Base-by-base conservation (phyloP, 805 yeast species). In the Lipomyces mesembrius region DNA sequence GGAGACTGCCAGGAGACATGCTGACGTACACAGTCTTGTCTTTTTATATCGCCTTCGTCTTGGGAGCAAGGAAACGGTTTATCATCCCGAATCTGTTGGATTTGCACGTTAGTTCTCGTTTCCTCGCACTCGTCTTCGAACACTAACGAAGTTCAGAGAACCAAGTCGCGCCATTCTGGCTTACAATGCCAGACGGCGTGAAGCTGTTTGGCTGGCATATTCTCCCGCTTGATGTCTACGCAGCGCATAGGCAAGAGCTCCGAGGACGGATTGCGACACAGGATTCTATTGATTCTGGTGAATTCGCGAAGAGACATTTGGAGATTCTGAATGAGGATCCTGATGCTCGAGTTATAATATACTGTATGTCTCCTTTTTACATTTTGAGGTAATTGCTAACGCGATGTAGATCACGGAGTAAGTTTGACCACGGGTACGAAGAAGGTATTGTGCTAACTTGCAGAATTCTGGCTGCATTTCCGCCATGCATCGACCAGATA, bases 131-230 rank as follows among this genome's bases (percentile, higher is more conserved):
- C 11, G 27, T 32, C 43, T 39, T n/a, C 32, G 27, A 49, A 12
- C 2, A 27, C 11, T 39, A 53, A 17, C 4, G 14, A 12, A 1
- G 2, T 4, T 9, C 43, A 67, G 70, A 39, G 9, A 64, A 67
- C 32, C 70, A 67, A 55, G 70, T 56, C n/a, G 68, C 70, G 17
- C 68, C 70, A 14, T 67, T 64, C 51, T 67, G 70, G 70, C 29
- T 67, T 7, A 29, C 49, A 14, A 61, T 52, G 54, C 57, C 57
- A 12, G 70, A 67, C 54, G 64, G 66, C 3, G 61, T 39, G 32
- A 51, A 49, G 35, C 51, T 67, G 25, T 58, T 67, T 32, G 70
- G 65, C 22, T 67, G 70, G 70, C 70, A 67, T 39, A 61, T 67
- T 35, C 59, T 67, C 5, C 70, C 70, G 2, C 20, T 64, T 12